Evolutionary conservation across 2,329 filamentous ascomycete species (phyloP).

Genomic region (Alternaria conjuncta): DNA sequence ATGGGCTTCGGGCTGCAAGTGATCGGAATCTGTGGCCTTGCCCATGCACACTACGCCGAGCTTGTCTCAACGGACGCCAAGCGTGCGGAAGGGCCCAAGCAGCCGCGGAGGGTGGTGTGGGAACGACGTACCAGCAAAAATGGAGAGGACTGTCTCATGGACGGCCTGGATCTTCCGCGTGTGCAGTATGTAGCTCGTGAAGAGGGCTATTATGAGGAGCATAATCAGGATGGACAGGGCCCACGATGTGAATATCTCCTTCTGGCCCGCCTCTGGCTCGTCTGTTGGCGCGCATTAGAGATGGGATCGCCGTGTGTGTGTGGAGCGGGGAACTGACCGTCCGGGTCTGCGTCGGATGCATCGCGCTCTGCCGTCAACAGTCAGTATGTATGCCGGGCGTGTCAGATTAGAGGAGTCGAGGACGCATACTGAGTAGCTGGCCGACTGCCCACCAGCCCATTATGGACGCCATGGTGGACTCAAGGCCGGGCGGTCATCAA

Average conservation of each 20-base stretch:
- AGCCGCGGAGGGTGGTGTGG: not conserved
- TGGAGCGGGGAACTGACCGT: conserved; percentile 45
- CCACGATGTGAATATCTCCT: conserved; percentile 96
- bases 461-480: conserved; percentile 48
- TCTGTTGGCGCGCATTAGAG: conserved; percentile 56
- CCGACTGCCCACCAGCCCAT: conserved; percentile 46
- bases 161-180: conserved; percentile 97
- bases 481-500: conserved; percentile 35
- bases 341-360: conserved; percentile 55
- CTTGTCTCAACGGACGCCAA: conserved; percentile 13
- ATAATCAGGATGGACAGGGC: conserved; percentile 95
- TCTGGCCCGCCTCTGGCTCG: conserved; percentile 80
- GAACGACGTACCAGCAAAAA: conserved; percentile 78
- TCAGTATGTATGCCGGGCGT: conserved; percentile 4
- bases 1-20: conserved; percentile 11
- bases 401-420: not conserved
- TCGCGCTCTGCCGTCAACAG: conserved; percentile 48
- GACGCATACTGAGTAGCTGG: conserved; percentile 49
- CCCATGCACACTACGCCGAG: conserved; percentile 15
- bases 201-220: conserved; percentile 91
- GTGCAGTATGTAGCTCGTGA: conserved; percentile 96
- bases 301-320: conserved; percentile 16
- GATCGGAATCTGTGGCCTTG: conserved; percentile 5
- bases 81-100: not conserved
- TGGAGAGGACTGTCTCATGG: conserved; percentile 97